phyloP scores from a whole-genome alignment of 208 protist species.

The Leishmania tarentolae region DNA sequence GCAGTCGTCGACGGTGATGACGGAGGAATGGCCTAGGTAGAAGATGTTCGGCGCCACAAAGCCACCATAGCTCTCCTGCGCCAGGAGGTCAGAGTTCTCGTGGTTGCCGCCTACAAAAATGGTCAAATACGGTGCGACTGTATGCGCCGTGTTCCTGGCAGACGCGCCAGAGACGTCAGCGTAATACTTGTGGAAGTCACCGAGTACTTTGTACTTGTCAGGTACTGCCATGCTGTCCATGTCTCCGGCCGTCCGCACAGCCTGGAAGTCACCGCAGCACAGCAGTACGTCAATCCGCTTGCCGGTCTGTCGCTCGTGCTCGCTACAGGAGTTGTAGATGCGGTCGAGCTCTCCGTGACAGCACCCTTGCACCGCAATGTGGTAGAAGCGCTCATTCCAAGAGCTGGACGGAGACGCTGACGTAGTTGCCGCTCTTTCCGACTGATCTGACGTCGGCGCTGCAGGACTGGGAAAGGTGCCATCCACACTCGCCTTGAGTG shows the following conservation, averaged over 20 bases:
- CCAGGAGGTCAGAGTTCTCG: slow-evolving; percentile 96
- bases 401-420: slow-evolving; percentile 15
- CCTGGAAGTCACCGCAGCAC: slow-evolving; percentile 99
- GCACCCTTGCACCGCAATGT: slow-evolving; percentile 98
- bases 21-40: slow-evolving; percentile 95
- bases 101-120: slow-evolving; percentile 99
- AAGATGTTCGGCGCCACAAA: slow-evolving; percentile 99
- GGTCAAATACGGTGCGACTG: slow-evolving; percentile 95
- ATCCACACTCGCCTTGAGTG: slow-evolving; percentile 17
- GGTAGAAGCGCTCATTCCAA: slow-evolving; percentile 38
- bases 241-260: slow-evolving; percentile 92
- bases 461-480: neutral
- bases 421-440: neutral
- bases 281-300: slow-evolving; percentile 96
- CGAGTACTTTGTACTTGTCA: slow-evolving; percentile 93
- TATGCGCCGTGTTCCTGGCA: slow-evolving; percentile 1
- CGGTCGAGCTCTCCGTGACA: slow-evolving; percentile 97
- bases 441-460: neutral
- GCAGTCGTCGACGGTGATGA: slow-evolving; percentile 85
- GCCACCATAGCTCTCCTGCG: slow-evolving; percentile 95
- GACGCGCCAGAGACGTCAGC: slow-evolving; percentile 24
- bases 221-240: slow-evolving; percentile 95
- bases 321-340: slow-evolving; percentile 94
- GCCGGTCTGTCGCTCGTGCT: slow-evolving; percentile 75
- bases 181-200: slow-evolving; percentile 97